phyloP scores from a whole-genome alignment of 1,139 yeast species.

The Hyphopichia pseudoburtonii region DNA sequence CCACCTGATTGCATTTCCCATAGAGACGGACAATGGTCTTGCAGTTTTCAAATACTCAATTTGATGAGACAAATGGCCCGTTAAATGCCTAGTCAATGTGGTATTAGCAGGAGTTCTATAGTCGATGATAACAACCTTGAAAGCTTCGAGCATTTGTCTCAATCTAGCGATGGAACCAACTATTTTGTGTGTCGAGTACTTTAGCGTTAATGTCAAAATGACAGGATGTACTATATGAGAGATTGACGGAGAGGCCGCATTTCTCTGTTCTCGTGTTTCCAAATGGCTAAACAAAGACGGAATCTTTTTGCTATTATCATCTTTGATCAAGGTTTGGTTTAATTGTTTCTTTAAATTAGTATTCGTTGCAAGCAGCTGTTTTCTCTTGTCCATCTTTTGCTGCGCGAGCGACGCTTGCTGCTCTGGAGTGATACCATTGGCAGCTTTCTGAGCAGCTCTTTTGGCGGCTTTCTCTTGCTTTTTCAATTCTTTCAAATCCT shows the following conservation, averaged over 20 bases:
- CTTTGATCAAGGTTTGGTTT: constrained; percentile 52
- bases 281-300: constrained; percentile 83
- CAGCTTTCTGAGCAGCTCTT: constrained; percentile 68
- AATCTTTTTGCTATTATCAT: constrained; percentile 37
- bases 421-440: constrained; percentile 49
- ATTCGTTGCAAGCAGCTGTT: constrained; percentile 35
- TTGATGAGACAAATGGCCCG: constrained; percentile 88
- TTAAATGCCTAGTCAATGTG: constrained; percentile 82
- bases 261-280: constrained; percentile 79
- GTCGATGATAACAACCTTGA: constrained; percentile 75
- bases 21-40: constrained; percentile 86
- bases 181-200: constrained; percentile 77
- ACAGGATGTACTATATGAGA: constrained; percentile 85
- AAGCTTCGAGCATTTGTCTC: constrained; percentile 80
- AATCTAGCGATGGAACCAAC: constrained; percentile 92
- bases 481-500: constrained; percentile 83
- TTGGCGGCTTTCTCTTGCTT: constrained; percentile 90
- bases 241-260: constrained; percentile 60
- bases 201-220: constrained; percentile 73
- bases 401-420: constrained; percentile 41
- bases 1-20: constrained; percentile 99
- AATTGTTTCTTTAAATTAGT: constrained; percentile 58
- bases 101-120: constrained; percentile 86
- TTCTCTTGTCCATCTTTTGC: constrained; percentile 42
- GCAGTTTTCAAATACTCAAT: constrained; percentile 91